Base-by-base conservation (phyloP, 1,284 basidiomycete genomes). In the Pseudomicrostroma phylloplanum region DNA sequence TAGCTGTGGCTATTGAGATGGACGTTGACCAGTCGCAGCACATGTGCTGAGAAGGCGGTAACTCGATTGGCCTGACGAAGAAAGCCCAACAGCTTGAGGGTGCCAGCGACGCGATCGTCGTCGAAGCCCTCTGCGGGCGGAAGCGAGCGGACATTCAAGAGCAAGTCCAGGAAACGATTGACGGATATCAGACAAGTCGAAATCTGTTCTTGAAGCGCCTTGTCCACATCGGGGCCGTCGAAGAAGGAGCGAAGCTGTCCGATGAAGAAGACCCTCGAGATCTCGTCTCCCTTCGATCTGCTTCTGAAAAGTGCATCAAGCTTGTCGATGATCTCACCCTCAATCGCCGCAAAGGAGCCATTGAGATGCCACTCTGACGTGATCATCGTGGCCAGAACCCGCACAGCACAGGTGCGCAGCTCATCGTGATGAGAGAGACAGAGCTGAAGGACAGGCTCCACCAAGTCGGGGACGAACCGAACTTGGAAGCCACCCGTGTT, bases 381-480 rank as follows among this genome's bases (percentile, higher is more conserved):
- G 68, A 97, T 93, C 91, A 97, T 96, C 72, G 89, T 90, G 80
- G 89, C 94, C 23, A 97, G 84, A 57, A 97, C 92, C 15, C 73
- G 68, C 7, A 96, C 92, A 0, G 92, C 92, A 68, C 90, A 89
- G 71, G 86, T 90, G 66, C 93, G 87, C 57, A 96, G 83, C 72
- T 89, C 88, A 76, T 96, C 93, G 74, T 97, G 93, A 72, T 93
- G 91, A 64, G 92, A 96, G 55, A 97, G 82, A 77, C 94, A 97
- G 1, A 97, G 83, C 71, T 92, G 89, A 61, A 98, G 88, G 56
- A 96, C 88, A 59, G 89, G 88, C 60, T 91, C 92, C 26, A 96
- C 91, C 13, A 96, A 85, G n/a, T 88, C 83, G 64, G 88, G 89
- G 49, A 80, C 71, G 43, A 80, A 80, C 30, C 79, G 76, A 9